A percentile compares a stretch with the other conserved stretches of the same genome.
phyloP scores from a whole-genome alignment of 176 grass and related monocot species.

The Tillandsia fasciculata region DNA sequence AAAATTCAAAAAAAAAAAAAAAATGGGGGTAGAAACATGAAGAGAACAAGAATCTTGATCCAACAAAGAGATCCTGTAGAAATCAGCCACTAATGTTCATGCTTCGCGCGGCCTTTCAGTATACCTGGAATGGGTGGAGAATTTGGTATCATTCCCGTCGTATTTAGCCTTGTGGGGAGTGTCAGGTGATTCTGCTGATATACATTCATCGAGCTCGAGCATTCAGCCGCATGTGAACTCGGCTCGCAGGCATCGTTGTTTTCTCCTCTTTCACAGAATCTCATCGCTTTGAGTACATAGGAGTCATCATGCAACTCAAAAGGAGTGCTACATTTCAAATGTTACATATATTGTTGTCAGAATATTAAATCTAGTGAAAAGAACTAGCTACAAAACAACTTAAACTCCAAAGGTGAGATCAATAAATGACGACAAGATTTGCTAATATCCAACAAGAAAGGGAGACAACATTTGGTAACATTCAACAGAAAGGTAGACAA shows the following conservation, averaged over 20 bases:
- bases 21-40: slow-evolving; percentile 1
- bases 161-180: slow-evolving; percentile 36
- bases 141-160: slow-evolving; percentile 37
- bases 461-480: too few relatives aligned
- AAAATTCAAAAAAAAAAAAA: slow-evolving; percentile 18
- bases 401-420: neutral
- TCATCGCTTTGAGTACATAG: slow-evolving; percentile 80
- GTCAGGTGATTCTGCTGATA: slow-evolving; percentile 31
- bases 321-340: slow-evolving; percentile 56
- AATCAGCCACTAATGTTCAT: slow-evolving; percentile 49
- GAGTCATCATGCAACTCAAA: slow-evolving; percentile 96
- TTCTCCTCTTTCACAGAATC: slow-evolving; percentile 43
- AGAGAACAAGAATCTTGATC: slow-evolving; percentile 19
- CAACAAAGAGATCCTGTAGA: slow-evolving; percentile 3
- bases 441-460: too few relatives aligned
- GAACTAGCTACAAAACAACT: neutral
- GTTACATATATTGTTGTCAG: slow-evolving; percentile 4
- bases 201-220: slow-evolving; percentile 50
- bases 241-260: slow-evolving; percentile 18
- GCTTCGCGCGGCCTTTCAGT: slow-evolving; percentile 77
- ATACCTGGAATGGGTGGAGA: slow-evolving; percentile 87
- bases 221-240: slow-evolving; percentile 42
- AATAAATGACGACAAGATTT: neutral
- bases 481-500: too few relatives aligned
- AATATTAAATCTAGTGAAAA: neutral